These are phyloP conservation scores for Wickerhamiella brachini DNA, from an alignment of 805 yeast species.

Conservation along the genomic window DNA sequence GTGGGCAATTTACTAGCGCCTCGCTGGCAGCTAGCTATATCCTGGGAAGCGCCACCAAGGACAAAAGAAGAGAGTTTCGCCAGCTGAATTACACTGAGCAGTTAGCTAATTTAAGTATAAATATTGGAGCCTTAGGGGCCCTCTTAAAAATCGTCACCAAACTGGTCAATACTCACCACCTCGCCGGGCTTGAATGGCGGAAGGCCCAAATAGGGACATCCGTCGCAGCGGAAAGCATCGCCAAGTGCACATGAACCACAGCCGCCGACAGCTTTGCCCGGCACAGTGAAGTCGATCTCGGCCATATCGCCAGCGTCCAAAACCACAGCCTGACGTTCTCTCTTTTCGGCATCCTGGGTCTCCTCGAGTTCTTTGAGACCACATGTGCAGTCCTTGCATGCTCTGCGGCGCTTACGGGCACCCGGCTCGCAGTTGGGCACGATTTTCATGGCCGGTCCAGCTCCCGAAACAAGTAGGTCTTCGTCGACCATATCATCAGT, in stretches of 20 bases:
- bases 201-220: slow-evolving; percentile 91
- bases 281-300: slow-evolving; percentile 90
- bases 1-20: too few species aligned
- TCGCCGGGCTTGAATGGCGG: slow-evolving; percentile 99
- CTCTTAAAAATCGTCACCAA: slow-evolving; percentile 20
- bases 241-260: slow-evolving; percentile 96
- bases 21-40: too few species aligned
- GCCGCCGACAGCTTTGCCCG: slow-evolving; percentile 85
- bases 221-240: slow-evolving; percentile 96
- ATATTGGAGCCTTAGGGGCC: background rate
- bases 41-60: too few species aligned
- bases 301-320: slow-evolving; percentile 58
- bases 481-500: slow-evolving; percentile 45
- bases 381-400: slow-evolving; percentile 97
- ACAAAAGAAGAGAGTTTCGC: too few species aligned
- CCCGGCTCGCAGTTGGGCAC: slow-evolving; percentile 46
- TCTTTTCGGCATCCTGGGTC: slow-evolving; percentile 30
- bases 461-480: slow-evolving; percentile 36
- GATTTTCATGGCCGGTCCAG: slow-evolving; percentile 30
- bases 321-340: slow-evolving; percentile 41
- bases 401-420: slow-evolving; percentile 59
- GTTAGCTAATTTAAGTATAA: background rate
- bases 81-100: too few species aligned
- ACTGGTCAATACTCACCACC: slow-evolving; percentile 52
- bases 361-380: slow-evolving; percentile 81